phyloP scores from a whole-genome alignment of 2,329 filamentous ascomycete species.

The Phaeophleospora eucalypticola region DNA sequence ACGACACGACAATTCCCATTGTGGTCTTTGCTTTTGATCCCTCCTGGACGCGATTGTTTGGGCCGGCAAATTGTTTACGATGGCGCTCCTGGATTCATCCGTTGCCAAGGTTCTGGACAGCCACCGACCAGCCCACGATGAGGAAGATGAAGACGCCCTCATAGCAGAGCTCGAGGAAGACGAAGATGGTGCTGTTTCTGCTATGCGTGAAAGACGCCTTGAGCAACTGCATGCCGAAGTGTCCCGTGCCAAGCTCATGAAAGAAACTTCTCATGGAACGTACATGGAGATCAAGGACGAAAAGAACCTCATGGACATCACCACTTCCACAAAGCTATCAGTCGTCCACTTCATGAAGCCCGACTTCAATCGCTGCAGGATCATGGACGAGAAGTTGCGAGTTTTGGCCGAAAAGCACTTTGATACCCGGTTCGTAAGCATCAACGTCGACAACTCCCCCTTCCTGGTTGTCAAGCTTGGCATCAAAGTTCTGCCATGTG shows the following conservation, averaged over 20 bases:
- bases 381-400: slow-evolving; percentile 59
- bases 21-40: background rate
- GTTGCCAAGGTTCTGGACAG: slow-evolving; percentile 50
- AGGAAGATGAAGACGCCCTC: slow-evolving; percentile 58
- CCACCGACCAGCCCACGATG: slow-evolving; percentile 39
- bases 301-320: slow-evolving; percentile 57
- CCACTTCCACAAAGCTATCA: slow-evolving; percentile 54
- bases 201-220: slow-evolving; percentile 54
- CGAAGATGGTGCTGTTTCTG: slow-evolving; percentile 51
- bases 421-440: slow-evolving; percentile 55
- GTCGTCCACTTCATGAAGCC: slow-evolving; percentile 63
- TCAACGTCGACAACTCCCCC: slow-evolving; percentile 58
- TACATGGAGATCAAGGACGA: slow-evolving; percentile 56
- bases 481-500: slow-evolving; percentile 56
- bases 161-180: slow-evolving; percentile 55
- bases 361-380: slow-evolving; percentile 58
- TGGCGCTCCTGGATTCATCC: slow-evolving; percentile 42
- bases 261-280: slow-evolving; percentile 41
- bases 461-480: slow-evolving; percentile 57
- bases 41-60: too few species aligned
- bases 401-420: slow-evolving; percentile 55
- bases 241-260: slow-evolving; percentile 48
- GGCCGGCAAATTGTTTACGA: slow-evolving; percentile 4
- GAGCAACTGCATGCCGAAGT: slow-evolving; percentile 57
- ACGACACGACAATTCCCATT: background rate